Conservation (phyloP, 164 flowering plant genomes). For the Kingdonia uniflora region DNA sequence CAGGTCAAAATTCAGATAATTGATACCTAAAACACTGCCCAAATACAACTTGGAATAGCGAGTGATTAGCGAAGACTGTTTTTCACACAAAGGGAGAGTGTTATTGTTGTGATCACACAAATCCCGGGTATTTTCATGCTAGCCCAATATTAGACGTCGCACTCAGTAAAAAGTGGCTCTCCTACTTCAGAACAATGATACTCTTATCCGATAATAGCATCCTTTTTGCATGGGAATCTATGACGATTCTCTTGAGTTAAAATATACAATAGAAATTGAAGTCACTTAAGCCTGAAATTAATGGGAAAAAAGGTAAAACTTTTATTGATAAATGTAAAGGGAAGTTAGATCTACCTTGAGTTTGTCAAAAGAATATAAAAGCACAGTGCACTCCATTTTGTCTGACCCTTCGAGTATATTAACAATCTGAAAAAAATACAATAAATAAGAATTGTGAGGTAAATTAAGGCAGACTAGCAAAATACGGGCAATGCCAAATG, state of each 20-base stretch:
- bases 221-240: constrained; percentile 44
- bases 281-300: not conserved
- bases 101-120: too few relatives aligned
- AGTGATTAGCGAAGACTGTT: too few relatives aligned
- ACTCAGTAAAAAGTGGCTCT: too few relatives aligned
- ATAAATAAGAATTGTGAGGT: not conserved
- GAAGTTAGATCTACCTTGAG: constrained; percentile 41
- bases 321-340: not conserved
- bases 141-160: too few relatives aligned
- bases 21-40: too few relatives aligned
- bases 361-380: constrained; percentile 65
- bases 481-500: too few relatives aligned
- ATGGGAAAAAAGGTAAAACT: not conserved
- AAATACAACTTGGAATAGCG: too few relatives aligned
- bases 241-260: constrained; percentile 84
- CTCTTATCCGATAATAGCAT: constrained; percentile 59
- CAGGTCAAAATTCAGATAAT: too few relatives aligned
- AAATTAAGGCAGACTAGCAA: too few relatives aligned
- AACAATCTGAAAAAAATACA: constrained; percentile 47
- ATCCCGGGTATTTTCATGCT: too few relatives aligned
- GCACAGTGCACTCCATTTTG: constrained; percentile 53
- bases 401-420: constrained; percentile 75
- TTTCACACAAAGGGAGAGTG: too few relatives aligned
- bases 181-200: constrained; percentile 30
- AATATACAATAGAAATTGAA: constrained; percentile 1